Conservation (phyloP, 2,329 filamentous ascomycete species). For the Graphilbum sp. region DNA sequence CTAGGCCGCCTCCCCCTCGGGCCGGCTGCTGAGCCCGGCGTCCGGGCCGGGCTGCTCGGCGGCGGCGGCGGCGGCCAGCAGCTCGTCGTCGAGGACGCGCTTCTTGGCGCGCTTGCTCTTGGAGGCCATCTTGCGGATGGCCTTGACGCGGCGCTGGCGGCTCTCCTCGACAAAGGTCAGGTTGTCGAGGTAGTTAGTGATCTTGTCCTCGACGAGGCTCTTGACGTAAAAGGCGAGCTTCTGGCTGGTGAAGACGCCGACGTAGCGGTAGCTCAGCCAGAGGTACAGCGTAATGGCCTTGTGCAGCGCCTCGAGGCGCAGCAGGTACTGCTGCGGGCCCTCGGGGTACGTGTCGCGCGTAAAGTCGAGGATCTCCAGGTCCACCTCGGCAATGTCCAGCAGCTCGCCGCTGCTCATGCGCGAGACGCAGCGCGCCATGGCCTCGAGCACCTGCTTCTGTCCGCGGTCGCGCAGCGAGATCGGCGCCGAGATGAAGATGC, state of each 20-base stretch:
- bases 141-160: slow-evolving; percentile 9
- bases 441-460: slow-evolving; percentile 35
- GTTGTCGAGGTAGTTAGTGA: slow-evolving; percentile 44
- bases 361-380: slow-evolving; percentile 59
- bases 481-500: slow-evolving; percentile 61
- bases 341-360: slow-evolving; percentile 24
- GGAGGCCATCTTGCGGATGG: slow-evolving; percentile 8
- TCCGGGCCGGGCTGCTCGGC: too few relatives aligned
- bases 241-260: slow-evolving; percentile 62
- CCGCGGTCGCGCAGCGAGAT: slow-evolving; percentile 34
- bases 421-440: slow-evolving; percentile 55
- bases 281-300: slow-evolving; percentile 71
- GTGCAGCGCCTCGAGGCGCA: slow-evolving; percentile 60
- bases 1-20: too few relatives aligned
- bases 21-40: too few relatives aligned
- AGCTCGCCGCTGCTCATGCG: slow-evolving; percentile 49
- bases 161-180: slow-evolving; percentile 31
- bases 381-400: slow-evolving; percentile 52
- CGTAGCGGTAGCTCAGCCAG: slow-evolving; percentile 84
- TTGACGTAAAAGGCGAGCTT: slow-evolving; percentile 67
- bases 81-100: background rate
- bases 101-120: slow-evolving; percentile 5
- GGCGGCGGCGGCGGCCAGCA: too few relatives aligned
- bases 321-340: slow-evolving; percentile 39
- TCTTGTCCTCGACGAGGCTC: slow-evolving; percentile 56